Base-by-base conservation (phyloP, 495 filamentous ascomycete genomes). In the Penicillium angulare region DNA sequence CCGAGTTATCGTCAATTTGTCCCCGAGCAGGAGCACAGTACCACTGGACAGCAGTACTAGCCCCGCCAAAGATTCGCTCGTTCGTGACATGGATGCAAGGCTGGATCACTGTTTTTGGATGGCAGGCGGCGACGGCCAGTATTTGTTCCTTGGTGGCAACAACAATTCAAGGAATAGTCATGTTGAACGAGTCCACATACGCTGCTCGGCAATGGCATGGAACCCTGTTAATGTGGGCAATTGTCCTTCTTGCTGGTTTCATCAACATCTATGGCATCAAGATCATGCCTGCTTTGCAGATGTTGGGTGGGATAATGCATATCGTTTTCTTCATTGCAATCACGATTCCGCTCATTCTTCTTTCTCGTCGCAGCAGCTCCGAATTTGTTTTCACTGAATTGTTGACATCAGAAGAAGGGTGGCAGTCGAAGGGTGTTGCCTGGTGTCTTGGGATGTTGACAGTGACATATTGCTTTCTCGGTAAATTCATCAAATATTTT, bases 241-340 rank as follows among this genome's bases (percentile, higher is more conserved):
- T 71, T 7, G 36, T 71, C 2, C 12, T 64, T 10, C 44, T 67
- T 15, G 51, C 63, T 0, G 52, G 65, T 5, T 23, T 65, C 3
- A 48, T 78, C 22, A 81, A 81, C 49, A 67, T 72, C 17, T 69
- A 63, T 31, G 64, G 61, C 15, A 69, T 69, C 7, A 57, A 66
- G 31, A 55, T 77, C 22, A 62, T 81, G 24, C 71, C 77, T 7
- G 49, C 66, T 2, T 43, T 82, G 15, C 75, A 80, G 45, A 65
- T 70, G 21, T 47, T 78, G 22, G 75, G 56, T 6, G 64, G 72
- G 0, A 67, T 79, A 22, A 62, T 75, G 20, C 78, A 82, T 47
- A 58, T 81, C 17, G 48, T 65, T 4, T 61, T 72, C 47, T 80
- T 77, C 49, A 65, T 79, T n/a, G 68, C 61, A 0, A 64, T 74